phyloP scores from a whole-genome alignment of 257 asterid genomes.

The Handroanthus guayacan region DNA sequence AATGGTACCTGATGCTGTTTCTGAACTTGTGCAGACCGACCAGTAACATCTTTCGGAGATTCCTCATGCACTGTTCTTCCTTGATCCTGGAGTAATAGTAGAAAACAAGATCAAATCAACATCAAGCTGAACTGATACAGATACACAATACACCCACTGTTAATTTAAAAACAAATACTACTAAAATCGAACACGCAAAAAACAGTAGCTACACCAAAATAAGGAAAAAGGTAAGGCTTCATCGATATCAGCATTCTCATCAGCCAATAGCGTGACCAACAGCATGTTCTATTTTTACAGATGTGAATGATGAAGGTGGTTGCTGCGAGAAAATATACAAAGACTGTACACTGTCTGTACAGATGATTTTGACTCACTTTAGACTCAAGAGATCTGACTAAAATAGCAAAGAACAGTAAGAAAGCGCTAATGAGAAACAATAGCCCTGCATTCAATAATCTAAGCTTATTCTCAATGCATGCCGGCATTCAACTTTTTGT shows the following conservation, averaged over 20 bases:
- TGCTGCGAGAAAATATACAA: not conserved
- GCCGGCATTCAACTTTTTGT: constrained; percentile 8
- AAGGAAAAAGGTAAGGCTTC: constrained; percentile 12
- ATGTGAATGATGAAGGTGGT: not conserved
- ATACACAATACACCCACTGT: constrained; percentile 1
- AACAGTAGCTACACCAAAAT: constrained; percentile 6
- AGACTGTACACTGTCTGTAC: not conserved
- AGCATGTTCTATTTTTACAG: not conserved
- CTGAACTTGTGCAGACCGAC: constrained; percentile 41
- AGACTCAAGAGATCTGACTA: not conserved
- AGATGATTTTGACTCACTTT: not conserved
- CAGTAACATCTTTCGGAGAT: constrained; percentile 37
- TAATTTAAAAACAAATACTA: constrained; percentile 9
- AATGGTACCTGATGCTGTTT: constrained; percentile 37
- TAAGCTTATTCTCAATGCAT: not conserved
- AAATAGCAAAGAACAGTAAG: constrained; percentile 6
- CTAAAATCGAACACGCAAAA: not conserved
- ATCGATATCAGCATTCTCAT: constrained; percentile 11
- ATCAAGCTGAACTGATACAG: constrained; percentile 15
- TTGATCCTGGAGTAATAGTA: constrained; percentile 52
- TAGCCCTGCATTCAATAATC: constrained; percentile 14
- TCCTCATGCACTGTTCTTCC: constrained; percentile 37
- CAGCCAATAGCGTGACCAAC: constrained; percentile 25
- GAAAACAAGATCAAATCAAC: constrained; percentile 20
- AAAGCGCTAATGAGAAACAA: constrained; percentile 4